Base-by-base conservation (phyloP, 192 early-diverging fungal genomes). In the Thamnidium elegans region DNA sequence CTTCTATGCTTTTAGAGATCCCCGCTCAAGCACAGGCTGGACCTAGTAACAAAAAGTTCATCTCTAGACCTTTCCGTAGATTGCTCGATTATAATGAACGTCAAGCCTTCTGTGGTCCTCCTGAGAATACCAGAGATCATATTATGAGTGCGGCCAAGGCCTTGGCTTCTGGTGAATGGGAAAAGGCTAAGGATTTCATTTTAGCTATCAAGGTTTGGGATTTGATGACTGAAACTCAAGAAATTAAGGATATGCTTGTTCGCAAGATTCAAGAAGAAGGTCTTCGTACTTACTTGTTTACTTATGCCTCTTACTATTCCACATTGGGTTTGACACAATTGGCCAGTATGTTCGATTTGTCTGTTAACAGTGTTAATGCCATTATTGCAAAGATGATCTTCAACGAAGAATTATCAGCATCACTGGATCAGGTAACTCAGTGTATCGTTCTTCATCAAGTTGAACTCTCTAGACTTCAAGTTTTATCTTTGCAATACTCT, bases 91-190 rank as follows among this genome's bases (percentile, higher is more conserved):
- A 89, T 71, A 92, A 93, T 77, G 94, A 97, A 75, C 89, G 95
- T 71, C 96, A 97, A 81, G 87, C 91, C 44, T 99, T 99, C 75
- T 83, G 84, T 55, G 95, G 92, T 76, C 97, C 97, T 23, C 95
- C 97, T 6, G 97, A 99, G 78, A 98, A 94, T 81, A 99, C 92
- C 19, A 87, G 97, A 68, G 97, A 99, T 81, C 93, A 97, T 78
- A 94, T 99, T 71, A 95, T 99, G 94, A 93, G 89, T 21, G 93
- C 96, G 2, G 85, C 97, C 44, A 93, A 94, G 76, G 90, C 95
- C 9, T 80, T 98, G 53, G 89, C 93, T 17, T 78, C 79, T 20
- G 96, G 95, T 53, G 92, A 99, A 79, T 99, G 97, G 97, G 81
- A 95, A 68, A 85, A 84, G 69, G 89, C 88, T 58, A 78, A 79